Conservation (phyloP, 2,329 filamentous ascomycete genomes). For the Fonsecaea multimorphosa region DNA sequence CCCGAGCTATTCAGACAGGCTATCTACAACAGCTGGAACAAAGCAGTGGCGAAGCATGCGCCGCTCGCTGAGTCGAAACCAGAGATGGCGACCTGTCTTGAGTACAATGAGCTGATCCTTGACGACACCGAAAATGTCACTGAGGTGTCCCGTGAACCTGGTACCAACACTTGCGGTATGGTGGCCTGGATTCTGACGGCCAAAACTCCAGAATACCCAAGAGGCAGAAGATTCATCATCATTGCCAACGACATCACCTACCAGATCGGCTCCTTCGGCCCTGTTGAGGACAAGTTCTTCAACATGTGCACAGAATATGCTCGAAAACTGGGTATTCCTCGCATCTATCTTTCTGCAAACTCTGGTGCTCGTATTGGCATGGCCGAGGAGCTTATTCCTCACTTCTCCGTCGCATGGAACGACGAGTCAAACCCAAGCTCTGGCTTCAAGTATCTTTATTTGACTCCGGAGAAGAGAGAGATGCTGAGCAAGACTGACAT, state of each 20-base stretch:
- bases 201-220: conserved; percentile 92
- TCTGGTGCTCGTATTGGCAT: conserved; percentile 97
- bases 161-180: conserved; percentile 96
- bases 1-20: conserved; percentile 98
- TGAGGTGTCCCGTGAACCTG: conserved; percentile 92
- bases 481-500: conserved; percentile 82
- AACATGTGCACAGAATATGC: conserved; percentile 98
- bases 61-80: conserved; percentile 80
- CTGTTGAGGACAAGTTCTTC: conserved; percentile 97
- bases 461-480: conserved; percentile 84
- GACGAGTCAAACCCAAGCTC: conserved; percentile 77
- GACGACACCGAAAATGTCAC: conserved; percentile 91
- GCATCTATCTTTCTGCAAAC: conserved; percentile 98
- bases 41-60: conserved; percentile 74
- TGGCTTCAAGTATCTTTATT: conserved; percentile 97
- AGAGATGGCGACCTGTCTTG: conserved; percentile 84
- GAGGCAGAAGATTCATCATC: conserved; percentile 89
- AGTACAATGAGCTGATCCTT: conserved; percentile 90
- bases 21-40: conserved; percentile 91
- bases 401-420: conserved; percentile 98
- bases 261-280: conserved; percentile 97
- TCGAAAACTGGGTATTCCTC: conserved; percentile 89
- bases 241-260: conserved; percentile 99
- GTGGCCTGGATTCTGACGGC: conserved; percentile 97
- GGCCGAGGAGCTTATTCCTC: conserved; percentile 93